phyloP scores from a whole-genome alignment of 805 yeast species.

The Lachancea waltii region DNA sequence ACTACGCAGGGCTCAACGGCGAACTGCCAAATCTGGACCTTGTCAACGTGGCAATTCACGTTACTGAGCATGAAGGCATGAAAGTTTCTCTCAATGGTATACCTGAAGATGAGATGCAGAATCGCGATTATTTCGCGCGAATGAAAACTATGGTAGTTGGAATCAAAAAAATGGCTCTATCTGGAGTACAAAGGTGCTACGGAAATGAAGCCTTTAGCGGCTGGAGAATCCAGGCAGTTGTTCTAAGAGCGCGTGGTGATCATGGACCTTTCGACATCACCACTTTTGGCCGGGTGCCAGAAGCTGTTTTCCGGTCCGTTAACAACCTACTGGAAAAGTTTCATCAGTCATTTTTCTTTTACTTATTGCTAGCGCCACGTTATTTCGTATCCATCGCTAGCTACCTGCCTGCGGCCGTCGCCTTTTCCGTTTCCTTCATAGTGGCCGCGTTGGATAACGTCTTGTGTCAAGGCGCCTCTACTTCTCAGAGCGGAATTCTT shows the following conservation, averaged over 20 bases:
- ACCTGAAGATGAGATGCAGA: slow-evolving; percentile 39
- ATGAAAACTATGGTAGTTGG: slow-evolving; percentile 56
- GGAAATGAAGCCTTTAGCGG: slow-evolving; percentile 94
- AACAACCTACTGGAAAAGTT: slow-evolving; percentile 91
- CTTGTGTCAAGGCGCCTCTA: slow-evolving; percentile 31
- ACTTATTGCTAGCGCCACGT: slow-evolving; percentile 69
- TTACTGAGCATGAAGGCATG: slow-evolving; percentile 72
- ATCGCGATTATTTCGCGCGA: slow-evolving; percentile 45
- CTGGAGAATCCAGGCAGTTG: slow-evolving; percentile 89
- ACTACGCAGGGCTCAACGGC: slow-evolving; percentile 87
- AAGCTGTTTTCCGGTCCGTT: slow-evolving; percentile 79
- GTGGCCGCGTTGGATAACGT: slow-evolving; percentile 57
- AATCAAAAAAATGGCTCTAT: slow-evolving; percentile 56
- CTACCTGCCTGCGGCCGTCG: slow-evolving; percentile 78
- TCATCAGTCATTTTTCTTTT: slow-evolving; percentile 95
- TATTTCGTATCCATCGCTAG: slow-evolving; percentile 90
- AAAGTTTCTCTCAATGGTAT: slow-evolving; percentile 60
- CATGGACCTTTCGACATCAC: slow-evolving; percentile 70
- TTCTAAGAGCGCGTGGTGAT: slow-evolving; percentile 62
- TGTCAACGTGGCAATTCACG: slow-evolving; percentile 69
- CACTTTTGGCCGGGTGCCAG: slow-evolving; percentile 84
- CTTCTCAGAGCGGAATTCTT: slow-evolving; percentile 13
- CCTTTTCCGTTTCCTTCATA: slow-evolving; percentile 62
- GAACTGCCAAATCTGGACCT: slow-evolving; percentile 92
- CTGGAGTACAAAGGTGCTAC: slow-evolving; percentile 58